Evolutionary conservation across 1,284 basidiomycete genomes (phyloP), one percentile per base, ranked within the genome.

Genomic region (Fomitiporia mediterranea): DNA sequence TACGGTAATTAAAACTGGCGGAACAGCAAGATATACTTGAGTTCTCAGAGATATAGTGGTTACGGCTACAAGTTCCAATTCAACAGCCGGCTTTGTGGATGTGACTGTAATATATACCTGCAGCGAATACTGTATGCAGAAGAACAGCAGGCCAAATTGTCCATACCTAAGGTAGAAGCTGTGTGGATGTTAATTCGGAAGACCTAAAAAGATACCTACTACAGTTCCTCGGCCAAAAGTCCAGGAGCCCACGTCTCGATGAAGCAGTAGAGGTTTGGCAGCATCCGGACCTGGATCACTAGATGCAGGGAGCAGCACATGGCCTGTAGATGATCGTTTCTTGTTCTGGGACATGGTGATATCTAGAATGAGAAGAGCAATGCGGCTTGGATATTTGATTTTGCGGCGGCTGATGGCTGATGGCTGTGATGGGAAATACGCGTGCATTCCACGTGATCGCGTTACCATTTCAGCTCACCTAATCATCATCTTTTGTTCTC

Each of bases 111-210:
- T n/a, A 62, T 70, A 43, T 60, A 80, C 79, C 72, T 39, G 74
- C 76, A 1, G 83, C 81, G 61, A 84, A 83, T 3, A 72, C 53
- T 1, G 82, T 84, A 65, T 84, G 80, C 21, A 85, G 65, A 8
- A 83, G 62, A 2, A 84, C 82, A 0, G 83, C 82, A 0, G 82
- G 83, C 83, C 83, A 86, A 62, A 84, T 83, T 49, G 77, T 73
- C 79, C 81, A 83, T 13, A 84, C 74, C 82, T 84, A 62, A 23
- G 37, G 27, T 53, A 42, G 39, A 34, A 44, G 37, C 28, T n/a
- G 8, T 27, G 42, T 49, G 15, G 44, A 17, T 34, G 43, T 72
- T 11, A 30, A 28, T 25, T 7, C 19, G 8, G 27, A 30, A 13
- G 19, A 21, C n/a, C 6, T 15, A 39, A 34, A 39, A 28, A 25